phyloP scores from a whole-genome alignment of 176 grass and related monocot species.

The Rhynchospora pubera region DNA sequence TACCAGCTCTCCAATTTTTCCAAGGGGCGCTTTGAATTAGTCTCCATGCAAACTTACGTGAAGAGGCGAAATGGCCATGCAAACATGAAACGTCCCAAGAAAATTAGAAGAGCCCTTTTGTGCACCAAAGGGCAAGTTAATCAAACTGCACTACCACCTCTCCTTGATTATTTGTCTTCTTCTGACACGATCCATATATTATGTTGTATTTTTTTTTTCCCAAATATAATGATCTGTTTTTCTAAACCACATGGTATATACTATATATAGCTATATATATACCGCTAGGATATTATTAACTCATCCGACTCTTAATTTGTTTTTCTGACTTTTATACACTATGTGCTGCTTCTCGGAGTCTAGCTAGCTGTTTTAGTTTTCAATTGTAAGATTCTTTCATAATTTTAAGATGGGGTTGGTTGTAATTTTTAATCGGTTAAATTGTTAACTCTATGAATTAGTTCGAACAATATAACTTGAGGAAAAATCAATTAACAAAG shows the following conservation, averaged over 20 bases:
- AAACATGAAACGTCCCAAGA: background rate
- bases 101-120: background rate
- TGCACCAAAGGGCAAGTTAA: slow-evolving; percentile 6
- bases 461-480: background rate
- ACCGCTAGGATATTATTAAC: background rate
- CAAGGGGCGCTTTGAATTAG: background rate
- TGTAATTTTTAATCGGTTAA: background rate
- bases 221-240: background rate
- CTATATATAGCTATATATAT: background rate
- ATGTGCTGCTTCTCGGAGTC: background rate
- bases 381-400: background rate
- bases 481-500: background rate
- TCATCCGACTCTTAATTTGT: background rate
- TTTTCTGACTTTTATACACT: background rate
- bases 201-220: background rate
- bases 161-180: slow-evolving; percentile 3
- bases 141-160: background rate
- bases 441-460: background rate
- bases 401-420: background rate
- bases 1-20: slow-evolving; percentile 6
- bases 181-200: background rate
- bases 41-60: background rate
- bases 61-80: background rate
- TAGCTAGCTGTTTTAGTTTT: background rate
- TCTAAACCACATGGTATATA: background rate